Evolutionary conservation across 805 yeast species (phyloP).

Genomic region (Spathaspora sp.): DNA sequence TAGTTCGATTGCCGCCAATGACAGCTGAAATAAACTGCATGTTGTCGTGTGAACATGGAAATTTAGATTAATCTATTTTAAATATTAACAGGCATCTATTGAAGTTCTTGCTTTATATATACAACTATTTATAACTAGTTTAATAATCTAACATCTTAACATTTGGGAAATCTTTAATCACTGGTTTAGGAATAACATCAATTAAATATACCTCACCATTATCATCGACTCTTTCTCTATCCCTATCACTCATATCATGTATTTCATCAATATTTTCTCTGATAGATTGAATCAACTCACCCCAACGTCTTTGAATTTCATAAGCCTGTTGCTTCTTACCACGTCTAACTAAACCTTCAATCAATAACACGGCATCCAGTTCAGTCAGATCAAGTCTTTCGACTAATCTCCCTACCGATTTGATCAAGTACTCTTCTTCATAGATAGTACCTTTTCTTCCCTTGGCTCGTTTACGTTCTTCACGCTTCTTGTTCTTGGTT

Average conservation of each 20-base stretch:
- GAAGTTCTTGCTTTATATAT: background rate
- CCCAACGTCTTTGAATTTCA: slow-evolving; percentile 68
- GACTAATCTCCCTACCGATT: slow-evolving; percentile 81
- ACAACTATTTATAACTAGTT: background rate
- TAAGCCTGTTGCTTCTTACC: slow-evolving; percentile 74
- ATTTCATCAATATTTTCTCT: slow-evolving; percentile 69
- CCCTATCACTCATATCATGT: slow-evolving; percentile 76
- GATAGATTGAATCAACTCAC: slow-evolving; percentile 52
- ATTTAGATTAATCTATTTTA: background rate
- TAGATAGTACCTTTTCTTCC: slow-evolving; percentile 98
- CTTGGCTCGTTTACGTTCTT: slow-evolving; percentile 91
- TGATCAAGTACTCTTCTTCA: slow-evolving; percentile 91
- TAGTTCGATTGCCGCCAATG: no score
- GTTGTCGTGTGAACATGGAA: no score
- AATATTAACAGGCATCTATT: background rate
- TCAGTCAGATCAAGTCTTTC: slow-evolving; percentile 76
- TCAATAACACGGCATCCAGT: slow-evolving; percentile 67
- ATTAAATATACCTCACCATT: slow-evolving; percentile 78
- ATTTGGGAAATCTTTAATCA: slow-evolving; percentile 58
- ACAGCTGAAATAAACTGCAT: no score
- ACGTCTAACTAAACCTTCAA: slow-evolving; percentile 75
- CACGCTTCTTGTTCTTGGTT: slow-evolving; percentile 87
- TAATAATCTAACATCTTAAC: slow-evolving; percentile 58
- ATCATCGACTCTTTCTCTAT: slow-evolving; percentile 85
- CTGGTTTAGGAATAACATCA: slow-evolving; percentile 74